phyloP scores from a whole-genome alignment of 208 protist species.

The Crithidia sp. region DNA sequence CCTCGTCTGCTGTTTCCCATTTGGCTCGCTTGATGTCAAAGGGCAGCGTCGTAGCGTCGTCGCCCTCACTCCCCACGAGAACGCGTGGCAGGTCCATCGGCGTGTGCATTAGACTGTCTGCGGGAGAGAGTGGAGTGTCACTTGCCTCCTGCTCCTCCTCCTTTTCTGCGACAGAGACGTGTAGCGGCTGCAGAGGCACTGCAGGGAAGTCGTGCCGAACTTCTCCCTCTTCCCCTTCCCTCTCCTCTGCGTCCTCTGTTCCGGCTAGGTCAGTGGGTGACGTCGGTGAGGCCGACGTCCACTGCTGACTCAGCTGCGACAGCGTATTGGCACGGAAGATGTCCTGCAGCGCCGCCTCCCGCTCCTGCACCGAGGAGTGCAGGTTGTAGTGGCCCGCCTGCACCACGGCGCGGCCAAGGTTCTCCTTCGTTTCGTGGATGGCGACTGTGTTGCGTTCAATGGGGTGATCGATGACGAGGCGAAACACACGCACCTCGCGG shows the following conservation, averaged over 20 bases:
- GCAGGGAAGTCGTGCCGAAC: not conserved
- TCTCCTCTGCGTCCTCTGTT: not conserved
- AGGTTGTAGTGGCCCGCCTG: conserved; percentile 56
- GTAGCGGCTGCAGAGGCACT: not conserved
- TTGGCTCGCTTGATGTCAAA: too few species aligned
- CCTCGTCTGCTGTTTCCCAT: too few species aligned
- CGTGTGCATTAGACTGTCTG: not conserved
- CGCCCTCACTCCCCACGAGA: too few species aligned
- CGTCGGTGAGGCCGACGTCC: not conserved
- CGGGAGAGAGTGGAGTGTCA: not conserved
- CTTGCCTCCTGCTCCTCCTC: not conserved
- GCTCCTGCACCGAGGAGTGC: conserved; percentile 44
- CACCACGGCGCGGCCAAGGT: conserved; percentile 45
- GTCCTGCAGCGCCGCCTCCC: conserved; percentile 44
- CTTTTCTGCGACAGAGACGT: not conserved
- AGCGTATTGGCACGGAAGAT: conserved; percentile 27
- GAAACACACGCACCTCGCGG: conserved; percentile 92
- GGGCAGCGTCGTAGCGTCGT: too few species aligned
- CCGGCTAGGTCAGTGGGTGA: not conserved
- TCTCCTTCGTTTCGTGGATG: conserved; percentile 54
- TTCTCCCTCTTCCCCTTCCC: not conserved
- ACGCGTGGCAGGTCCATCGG: conserved; percentile 3
- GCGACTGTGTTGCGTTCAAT: conserved; percentile 36
- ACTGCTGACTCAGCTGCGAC: conserved; percentile 26
- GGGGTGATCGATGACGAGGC: conserved; percentile 80